Evolutionary conservation across 2,329 filamentous ascomycete genomes (phyloP).

Genomic region (Pseudopithomyces chartarum): DNA sequence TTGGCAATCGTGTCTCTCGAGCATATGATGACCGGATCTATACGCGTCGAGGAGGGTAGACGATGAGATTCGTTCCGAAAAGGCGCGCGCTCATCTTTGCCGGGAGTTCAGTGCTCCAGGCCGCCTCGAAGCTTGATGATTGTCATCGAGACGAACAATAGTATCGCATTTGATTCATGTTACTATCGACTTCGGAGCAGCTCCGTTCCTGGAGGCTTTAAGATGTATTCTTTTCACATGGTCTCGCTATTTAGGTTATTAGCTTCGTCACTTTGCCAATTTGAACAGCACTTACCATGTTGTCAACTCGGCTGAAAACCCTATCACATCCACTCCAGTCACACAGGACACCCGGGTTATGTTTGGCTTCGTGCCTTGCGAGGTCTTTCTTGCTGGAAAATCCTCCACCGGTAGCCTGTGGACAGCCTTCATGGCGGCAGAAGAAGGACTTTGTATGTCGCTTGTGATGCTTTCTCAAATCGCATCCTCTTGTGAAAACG

Average conservation of each 20-base stretch:
- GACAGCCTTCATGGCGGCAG: constrained; percentile 63
- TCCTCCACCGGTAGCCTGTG: constrained; percentile 60
- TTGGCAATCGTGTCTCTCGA: neutral
- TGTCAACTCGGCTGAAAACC: constrained; percentile 65
- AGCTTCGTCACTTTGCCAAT: constrained; percentile 14
- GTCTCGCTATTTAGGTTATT: constrained; percentile 38
- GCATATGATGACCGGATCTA: neutral
- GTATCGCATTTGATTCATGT: constrained; percentile 13
- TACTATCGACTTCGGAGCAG: constrained; percentile 21
- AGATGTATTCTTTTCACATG: constrained; percentile 49
- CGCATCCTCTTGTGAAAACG: constrained; percentile 63
- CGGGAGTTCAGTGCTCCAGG: constrained; percentile 3
- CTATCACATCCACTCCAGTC: constrained; percentile 63
- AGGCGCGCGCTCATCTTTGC: neutral
- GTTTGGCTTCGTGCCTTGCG: constrained; percentile 65
- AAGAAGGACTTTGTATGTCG: constrained; percentile 66
- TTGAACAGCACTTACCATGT: constrained; percentile 55
- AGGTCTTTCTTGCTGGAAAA: constrained; percentile 69
- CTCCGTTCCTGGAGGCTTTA: constrained; percentile 34
- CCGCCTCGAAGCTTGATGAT: neutral
- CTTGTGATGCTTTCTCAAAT: constrained; percentile 67
- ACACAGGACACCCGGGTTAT: constrained; percentile 64
- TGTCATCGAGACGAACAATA: constrained; percentile 4
- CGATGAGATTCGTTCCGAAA: neutral
- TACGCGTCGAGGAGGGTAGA: neutral